Conservation (phyloP, 768 basidiomycete genomes). For the Suillus alpinus region DNA sequence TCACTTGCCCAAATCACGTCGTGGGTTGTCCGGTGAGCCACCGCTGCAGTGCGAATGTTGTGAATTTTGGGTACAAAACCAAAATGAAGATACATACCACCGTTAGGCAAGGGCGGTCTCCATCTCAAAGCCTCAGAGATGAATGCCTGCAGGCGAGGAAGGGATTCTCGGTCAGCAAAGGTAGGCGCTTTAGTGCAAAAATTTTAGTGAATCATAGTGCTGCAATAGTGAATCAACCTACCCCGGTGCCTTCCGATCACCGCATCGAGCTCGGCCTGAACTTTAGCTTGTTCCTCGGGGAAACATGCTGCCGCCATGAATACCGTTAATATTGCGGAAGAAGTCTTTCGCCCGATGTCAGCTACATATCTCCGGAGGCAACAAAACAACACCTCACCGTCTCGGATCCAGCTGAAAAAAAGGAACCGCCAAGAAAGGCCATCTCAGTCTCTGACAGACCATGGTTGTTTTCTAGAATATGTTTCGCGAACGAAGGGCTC, state of each 20-base stretch:
- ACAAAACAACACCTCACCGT: constrained; percentile 29
- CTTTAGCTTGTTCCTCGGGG: constrained; percentile 43
- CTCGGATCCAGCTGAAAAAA: constrained; percentile 59
- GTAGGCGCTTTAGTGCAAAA: neutral
- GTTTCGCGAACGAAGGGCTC: constrained; percentile 42
- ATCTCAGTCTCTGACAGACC: constrained; percentile 49
- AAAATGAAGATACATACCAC: constrained; percentile 22
- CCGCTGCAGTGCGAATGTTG: neutral
- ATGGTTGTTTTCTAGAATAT: constrained; percentile 50
- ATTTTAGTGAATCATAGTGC: neutral
- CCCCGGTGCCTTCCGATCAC: constrained; percentile 41
- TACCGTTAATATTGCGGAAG: constrained; percentile 45
- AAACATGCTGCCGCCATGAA: constrained; percentile 51
- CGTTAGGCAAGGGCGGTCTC: constrained; percentile 23
- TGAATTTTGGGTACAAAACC: neutral
- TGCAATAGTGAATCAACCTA: neutral
- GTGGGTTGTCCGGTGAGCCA: neutral
- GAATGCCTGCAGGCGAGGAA: constrained; percentile 37
- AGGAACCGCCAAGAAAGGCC: constrained; percentile 53
- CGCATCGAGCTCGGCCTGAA: constrained; percentile 50
- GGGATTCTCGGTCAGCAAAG: constrained; percentile 17
- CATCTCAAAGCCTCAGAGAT: constrained; percentile 34
- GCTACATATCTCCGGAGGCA: constrained; percentile 1
- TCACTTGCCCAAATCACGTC: constrained; percentile 1
- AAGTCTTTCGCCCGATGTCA: constrained; percentile 28